Conservation (phyloP, 305 asterid species). For the Lippia alba region DNA sequence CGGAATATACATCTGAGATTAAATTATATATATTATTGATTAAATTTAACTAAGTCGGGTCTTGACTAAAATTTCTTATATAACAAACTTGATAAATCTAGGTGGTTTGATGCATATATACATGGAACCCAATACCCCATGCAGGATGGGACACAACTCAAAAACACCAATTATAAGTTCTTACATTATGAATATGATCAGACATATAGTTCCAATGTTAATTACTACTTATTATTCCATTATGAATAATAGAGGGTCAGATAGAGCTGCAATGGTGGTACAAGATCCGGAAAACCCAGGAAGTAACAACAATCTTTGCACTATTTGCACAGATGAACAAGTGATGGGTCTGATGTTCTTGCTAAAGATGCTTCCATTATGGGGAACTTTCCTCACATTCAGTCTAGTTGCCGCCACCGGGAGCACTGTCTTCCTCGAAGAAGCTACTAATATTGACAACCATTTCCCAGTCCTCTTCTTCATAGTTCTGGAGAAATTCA, state of each 20-base stretch:
- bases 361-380: slow-evolving; percentile 20
- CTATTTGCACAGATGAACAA: neutral
- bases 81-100: no score
- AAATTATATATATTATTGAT: no score
- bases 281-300: neutral
- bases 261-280: slow-evolving; percentile 16
- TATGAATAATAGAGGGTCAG: slow-evolving; percentile 13
- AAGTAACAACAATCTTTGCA: neutral
- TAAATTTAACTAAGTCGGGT: no score
- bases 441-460: slow-evolving; percentile 1
- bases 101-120: no score
- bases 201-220: no score
- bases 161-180: no score
- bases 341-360: slow-evolving; percentile 15
- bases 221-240: no score
- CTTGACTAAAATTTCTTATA: no score
- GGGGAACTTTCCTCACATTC: slow-evolving; percentile 27
- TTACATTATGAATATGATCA: no score
- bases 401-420: slow-evolving; percentile 20
- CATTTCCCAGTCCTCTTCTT: neutral
- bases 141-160: no score
- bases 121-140: no score
- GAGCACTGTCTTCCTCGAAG: slow-evolving; percentile 30
- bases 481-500: neutral
- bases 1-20: no score